Base-by-base conservation (phyloP, 768 basidiomycete species). In the Suillus sp. region DNA sequence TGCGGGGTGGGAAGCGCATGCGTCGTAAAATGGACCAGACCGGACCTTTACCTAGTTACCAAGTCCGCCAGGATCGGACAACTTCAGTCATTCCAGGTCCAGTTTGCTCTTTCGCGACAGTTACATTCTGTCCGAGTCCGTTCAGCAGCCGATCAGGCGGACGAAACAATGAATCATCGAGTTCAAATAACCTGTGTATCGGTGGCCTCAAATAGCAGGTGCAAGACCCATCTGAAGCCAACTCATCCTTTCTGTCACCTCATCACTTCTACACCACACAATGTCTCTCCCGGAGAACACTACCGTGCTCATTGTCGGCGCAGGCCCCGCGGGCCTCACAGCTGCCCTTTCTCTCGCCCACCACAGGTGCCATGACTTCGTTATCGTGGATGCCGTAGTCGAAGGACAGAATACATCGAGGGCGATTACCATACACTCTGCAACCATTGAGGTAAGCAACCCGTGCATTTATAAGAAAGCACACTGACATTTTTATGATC, bases 221-320 rank as follows among this genome's bases (percentile, higher is more conserved):
- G 32, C 32, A 32, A 32, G 32, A 32, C 4, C 32, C 32, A 32
- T 32, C 32, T 32, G 32, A 8, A 34, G 32, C 32, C 32, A 34
- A 34, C 8, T 8, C 32, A 34, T 8, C 4, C 6, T 34, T 8
- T 34, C 6, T 34, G 32, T 34, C 32, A 34, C 32, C 32, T 34
- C 7, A 8, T 34, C 32, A 34, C 32, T 34, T 8, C 32, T 34
- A 34, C 32, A 34, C 32, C 6, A 34, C 2, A 9, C 42, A 53
- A 53, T 53, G 51, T 53, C 51, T 32, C 51, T 53, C 11, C 51
- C 51, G n/a, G 4, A 53, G 18, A 53, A 32, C 18, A 55, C 81
- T 6, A 78, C 79, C 32, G 71, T 84, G 34, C 78, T 84, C 56
- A 76, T 86, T 32, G 79, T 85, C 13, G 84, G 83, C 8, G 42